Percentiles rank a stretch among this genome's conserved stretches.
Conservation (phyloP, 345 rosid species). For the Pugionium cornutum region DNA sequence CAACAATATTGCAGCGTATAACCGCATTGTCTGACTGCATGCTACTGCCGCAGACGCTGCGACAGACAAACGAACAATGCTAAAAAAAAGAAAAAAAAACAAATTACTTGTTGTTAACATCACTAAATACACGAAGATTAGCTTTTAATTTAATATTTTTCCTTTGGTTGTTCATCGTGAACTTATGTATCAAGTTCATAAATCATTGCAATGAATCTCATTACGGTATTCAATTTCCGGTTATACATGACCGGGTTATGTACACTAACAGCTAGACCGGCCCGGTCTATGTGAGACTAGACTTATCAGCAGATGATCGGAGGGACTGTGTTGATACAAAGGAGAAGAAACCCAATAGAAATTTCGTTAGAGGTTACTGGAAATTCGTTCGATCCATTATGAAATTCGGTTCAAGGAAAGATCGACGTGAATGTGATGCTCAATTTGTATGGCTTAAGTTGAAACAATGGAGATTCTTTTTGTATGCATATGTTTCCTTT, state of each 20-base stretch:
- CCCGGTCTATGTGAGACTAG: background rate
- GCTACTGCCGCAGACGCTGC: no score
- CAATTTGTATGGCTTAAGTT: no score
- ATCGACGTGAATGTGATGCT: no score
- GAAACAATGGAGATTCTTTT: no score
- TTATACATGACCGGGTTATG: slow-evolving; percentile 10
- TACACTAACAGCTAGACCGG: background rate
- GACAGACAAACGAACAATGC: no score
- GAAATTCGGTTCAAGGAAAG: no score
- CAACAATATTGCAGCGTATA: no score
- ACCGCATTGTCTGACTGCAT: no score
- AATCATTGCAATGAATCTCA: background rate
- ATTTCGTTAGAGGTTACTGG: background rate
- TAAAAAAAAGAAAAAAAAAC: background rate
- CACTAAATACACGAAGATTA: slow-evolving; percentile 12
- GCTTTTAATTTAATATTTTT: background rate
- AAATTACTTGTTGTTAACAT: slow-evolving; percentile 26
- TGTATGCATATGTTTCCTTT: no score
- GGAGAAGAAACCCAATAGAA: background rate
- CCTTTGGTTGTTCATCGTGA: slow-evolving; percentile 1
- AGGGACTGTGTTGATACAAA: background rate
- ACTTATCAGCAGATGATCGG: slow-evolving; percentile 1
- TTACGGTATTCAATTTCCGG: slow-evolving; percentile 2
- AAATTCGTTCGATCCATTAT: no score
- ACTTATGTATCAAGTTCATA: background rate